Percentiles rank a stretch among this genome's conserved stretches.
phyloP scores from a whole-genome alignment of 768 basidiomycete species.

The Phaeotremella skinneri region DNA sequence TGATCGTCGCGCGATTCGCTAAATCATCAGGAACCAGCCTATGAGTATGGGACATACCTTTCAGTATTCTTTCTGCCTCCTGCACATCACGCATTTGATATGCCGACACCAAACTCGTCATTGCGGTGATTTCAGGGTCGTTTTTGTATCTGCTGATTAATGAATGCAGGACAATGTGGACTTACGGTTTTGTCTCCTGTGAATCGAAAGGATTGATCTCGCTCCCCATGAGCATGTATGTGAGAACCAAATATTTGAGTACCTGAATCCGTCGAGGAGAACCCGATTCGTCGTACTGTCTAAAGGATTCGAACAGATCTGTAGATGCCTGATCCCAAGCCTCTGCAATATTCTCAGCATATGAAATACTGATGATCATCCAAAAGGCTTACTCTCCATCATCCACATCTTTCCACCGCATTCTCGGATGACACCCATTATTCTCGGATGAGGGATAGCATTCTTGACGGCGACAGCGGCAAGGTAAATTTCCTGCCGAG shows the following conservation, averaged over 20 bases:
- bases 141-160: conserved; percentile 71
- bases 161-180: conserved; percentile 16
- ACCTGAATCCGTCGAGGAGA: conserved; percentile 96
- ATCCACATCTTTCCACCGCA: conserved; percentile 99
- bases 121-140: conserved; percentile 93
- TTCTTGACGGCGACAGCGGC: conserved; percentile 87
- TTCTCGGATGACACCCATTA: conserved; percentile 98
- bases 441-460: conserved; percentile 95
- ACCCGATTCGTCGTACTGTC: conserved; percentile 97
- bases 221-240: conserved; percentile 96
- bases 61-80: conserved; percentile 91
- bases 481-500: conserved; percentile 86
- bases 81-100: conserved; percentile 96
- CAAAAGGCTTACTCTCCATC: conserved; percentile 79
- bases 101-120: conserved; percentile 95
- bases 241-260: conserved; percentile 93
- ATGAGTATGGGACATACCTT: conserved; percentile 58
- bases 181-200: conserved; percentile 97
- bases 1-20: conserved; percentile 94
- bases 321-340: conserved; percentile 96
- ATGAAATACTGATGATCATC: neutral
- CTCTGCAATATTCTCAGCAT: conserved; percentile 56
- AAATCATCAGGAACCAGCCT: conserved; percentile 9
- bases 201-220: conserved; percentile 99
- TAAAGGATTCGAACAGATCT: conserved; percentile 98